These are phyloP conservation scores for Fusarium kyushuense DNA, from an alignment of 2,329 filamentous ascomycete genomes.

Conservation along the genomic window DNA sequence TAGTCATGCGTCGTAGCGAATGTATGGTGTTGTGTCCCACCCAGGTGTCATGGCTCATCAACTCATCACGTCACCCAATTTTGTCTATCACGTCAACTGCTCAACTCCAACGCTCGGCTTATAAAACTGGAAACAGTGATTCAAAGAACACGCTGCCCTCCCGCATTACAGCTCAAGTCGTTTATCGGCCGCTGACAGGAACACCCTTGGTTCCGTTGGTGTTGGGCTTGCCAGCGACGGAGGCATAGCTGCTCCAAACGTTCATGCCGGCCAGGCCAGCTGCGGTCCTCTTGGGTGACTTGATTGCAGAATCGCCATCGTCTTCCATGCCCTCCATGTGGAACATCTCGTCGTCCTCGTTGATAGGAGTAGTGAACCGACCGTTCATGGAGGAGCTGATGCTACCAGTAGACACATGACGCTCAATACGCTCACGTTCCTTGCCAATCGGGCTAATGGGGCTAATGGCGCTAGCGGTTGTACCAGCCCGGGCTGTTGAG, in stretches of 20 bases:
- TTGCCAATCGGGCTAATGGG: conserved; percentile 56
- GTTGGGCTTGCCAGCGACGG: conserved; percentile 49
- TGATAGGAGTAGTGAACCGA: conserved; percentile 73
- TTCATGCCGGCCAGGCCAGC: conserved; percentile 56
- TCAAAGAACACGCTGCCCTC: conserved; percentile 20
- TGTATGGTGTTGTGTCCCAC: conserved; percentile 24
- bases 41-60: conserved; percentile 41
- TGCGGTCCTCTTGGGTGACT: conserved; percentile 63
- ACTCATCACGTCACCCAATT: conserved; percentile 31
- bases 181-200: conserved; percentile 51
- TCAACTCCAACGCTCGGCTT: conserved; percentile 31
- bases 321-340: conserved; percentile 74
- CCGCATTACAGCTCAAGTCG: conserved; percentile 5
- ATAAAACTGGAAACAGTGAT: conserved; percentile 29
- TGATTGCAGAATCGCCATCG: conserved; percentile 65
- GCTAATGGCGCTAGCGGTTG: conserved; percentile 57
- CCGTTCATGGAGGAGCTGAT: conserved; percentile 66
- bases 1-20: conserved; percentile 30
- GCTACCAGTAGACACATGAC: conserved; percentile 70
- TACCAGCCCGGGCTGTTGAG: conserved; percentile 53
- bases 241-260: conserved; percentile 58
- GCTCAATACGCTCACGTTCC: conserved; percentile 60
- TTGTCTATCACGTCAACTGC: conserved; percentile 34
- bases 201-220: conserved; percentile 48
- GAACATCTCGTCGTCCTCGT: conserved; percentile 73